Base-by-base conservation (phyloP, 2,329 filamentous ascomycete species). In the Phaeomoniella chlamydospora region DNA sequence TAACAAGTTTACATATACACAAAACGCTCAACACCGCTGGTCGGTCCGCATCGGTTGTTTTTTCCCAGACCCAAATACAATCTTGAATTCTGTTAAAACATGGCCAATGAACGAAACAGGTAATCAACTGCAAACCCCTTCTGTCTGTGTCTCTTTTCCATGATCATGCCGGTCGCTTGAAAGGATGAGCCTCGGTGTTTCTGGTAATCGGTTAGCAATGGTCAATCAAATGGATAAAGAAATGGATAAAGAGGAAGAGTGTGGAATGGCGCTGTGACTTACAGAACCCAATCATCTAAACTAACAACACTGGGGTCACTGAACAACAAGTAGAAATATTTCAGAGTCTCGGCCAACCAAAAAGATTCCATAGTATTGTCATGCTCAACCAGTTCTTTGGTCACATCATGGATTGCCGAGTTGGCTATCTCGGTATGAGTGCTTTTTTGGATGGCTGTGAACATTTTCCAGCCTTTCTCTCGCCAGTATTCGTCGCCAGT, bases 391-490 rank as follows among this genome's bases (percentile, higher is more conserved):
- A 49, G 55, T 39, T 58, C 55, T 31, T 61, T 58, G 30, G 70
- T 78, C 16, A 85, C 75, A 47, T 85, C 78, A 40, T 68, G 61
- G 38, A 86, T 67, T 18, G 74, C 74, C 1, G 75, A 74, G 45
- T 80, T 69, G 4, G 75, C 80, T 42, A 74, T 64, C 3, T 67
- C 58, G 0, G 78, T 74, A 16, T 65, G 64, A 10, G 79, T 81
- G 45, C 72, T 61, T 45, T 64, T 64, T 39, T 73, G 62, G 19
- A 86, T 65, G 5, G 71, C 67, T 37, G 69, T 52, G 50, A 84
- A 85, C 80, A 86, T 85, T 37, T 63, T 61, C 80, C 80, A 85
- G 2, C 78, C 80, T 50, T 74, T 74, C 39, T 79, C 69, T 49
- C 72, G 72, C 67, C 75, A 80, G 34, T 64, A 59, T 1, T 63